These are phyloP conservation scores for Zygotorulaspora chibaensis DNA, from an alignment of 805 yeast genomes.

Conservation along the genomic window DNA sequence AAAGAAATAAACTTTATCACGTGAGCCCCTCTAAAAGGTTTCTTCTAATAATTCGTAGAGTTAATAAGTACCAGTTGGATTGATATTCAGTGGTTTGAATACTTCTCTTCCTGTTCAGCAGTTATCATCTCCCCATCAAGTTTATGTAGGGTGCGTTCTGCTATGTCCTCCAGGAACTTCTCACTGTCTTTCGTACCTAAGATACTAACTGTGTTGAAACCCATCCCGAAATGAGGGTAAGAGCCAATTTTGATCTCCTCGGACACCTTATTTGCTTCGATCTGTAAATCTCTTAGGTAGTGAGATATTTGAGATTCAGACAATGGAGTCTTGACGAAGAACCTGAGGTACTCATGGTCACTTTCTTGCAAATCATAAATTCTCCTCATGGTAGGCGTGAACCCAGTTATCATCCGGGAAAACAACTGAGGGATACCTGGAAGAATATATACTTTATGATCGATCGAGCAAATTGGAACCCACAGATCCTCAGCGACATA, in stretches of 20 bases:
- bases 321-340: constrained; percentile 55
- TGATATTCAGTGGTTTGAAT: constrained; percentile 20
- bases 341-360: constrained; percentile 38
- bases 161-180: constrained; percentile 42
- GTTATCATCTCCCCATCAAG: constrained; percentile 56
- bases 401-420: constrained; percentile 45
- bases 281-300: constrained; percentile 50
- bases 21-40: neutral
- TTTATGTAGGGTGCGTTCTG: constrained; percentile 41
- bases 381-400: constrained; percentile 37
- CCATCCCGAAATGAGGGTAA: constrained; percentile 71
- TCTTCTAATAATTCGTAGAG: too few relatives aligned
- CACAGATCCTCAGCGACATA: constrained; percentile 55
- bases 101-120: constrained; percentile 49
- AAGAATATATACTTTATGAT: constrained; percentile 59
- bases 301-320: constrained; percentile 71
- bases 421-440: constrained; percentile 86
- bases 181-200: constrained; percentile 49
- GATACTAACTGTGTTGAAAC: constrained; percentile 66
- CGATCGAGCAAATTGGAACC: constrained; percentile 80
- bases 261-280: constrained; percentile 31
- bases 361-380: constrained; percentile 38
- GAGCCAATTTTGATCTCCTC: constrained; percentile 66
- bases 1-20: constrained; percentile 4
- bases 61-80: too few relatives aligned